phyloP scores from a whole-genome alignment of 2,329 filamentous ascomycete genomes.

The Colletotrichum echinochloae region DNA sequence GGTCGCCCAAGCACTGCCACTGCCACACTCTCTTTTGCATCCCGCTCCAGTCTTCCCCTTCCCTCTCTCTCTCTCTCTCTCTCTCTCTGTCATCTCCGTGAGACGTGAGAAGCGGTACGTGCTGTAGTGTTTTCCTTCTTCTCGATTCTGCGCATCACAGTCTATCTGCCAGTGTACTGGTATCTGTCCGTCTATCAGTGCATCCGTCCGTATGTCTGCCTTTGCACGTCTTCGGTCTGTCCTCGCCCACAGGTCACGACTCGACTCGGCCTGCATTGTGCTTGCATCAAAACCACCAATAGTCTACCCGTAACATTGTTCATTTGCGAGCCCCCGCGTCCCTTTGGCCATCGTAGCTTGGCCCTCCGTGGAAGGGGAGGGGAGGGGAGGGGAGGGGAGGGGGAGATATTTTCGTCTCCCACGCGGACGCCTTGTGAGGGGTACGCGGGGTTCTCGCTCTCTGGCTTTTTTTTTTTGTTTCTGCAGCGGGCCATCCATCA shows the following conservation, averaged over 20 bases:
- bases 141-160: not conserved
- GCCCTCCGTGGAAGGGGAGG: not conserved
- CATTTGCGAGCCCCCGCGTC: not conserved
- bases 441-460: not conserved
- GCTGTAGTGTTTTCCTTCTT: not conserved
- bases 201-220: not conserved
- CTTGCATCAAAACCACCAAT: not conserved
- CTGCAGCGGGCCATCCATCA: not conserved
- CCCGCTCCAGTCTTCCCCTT: not conserved
- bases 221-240: not conserved
- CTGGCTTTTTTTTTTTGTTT: not conserved
- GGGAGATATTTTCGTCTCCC: not conserved
- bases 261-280: not conserved
- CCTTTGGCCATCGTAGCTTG: not conserved
- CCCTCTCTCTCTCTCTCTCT: too few relatives aligned
- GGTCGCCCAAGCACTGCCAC: conserved; percentile 36
- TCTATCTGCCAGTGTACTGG: too few relatives aligned
- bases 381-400: not conserved
- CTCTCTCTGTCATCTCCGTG: too few relatives aligned
- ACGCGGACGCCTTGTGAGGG: conserved; percentile 17
- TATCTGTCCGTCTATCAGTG: too few relatives aligned
- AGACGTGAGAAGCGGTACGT: not conserved
- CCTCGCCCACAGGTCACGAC: conserved; percentile 2
- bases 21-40: conserved; percentile 13
- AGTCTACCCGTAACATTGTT: not conserved